Evolutionary conservation across 2,329 filamentous ascomycete species (phyloP).

Genomic region (Magnaporthiopsis incrustans): DNA sequence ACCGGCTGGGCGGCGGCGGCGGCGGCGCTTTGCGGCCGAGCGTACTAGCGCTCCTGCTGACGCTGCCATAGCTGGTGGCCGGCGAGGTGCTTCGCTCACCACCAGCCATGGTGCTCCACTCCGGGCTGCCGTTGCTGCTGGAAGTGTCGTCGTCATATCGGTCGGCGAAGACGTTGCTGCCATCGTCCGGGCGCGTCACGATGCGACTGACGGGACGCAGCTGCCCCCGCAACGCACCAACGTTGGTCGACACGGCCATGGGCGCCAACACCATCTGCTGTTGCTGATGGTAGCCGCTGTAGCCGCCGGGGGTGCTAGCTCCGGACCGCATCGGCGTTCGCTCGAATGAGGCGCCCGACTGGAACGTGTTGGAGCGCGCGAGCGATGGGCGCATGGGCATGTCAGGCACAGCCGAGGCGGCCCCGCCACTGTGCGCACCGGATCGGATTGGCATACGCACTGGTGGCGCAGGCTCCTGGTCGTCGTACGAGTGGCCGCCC

Average conservation of each 20-base stretch:
- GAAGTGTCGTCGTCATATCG: slow-evolving; percentile 37
- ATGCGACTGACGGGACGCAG: slow-evolving; percentile 38
- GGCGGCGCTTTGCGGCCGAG: slow-evolving; percentile 32
- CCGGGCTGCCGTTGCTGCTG: slow-evolving; percentile 41
- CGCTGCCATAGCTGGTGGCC: slow-evolving; percentile 47
- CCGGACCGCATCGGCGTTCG: background rate
- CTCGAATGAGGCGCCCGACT: slow-evolving; percentile 18
- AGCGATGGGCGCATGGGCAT: slow-evolving; percentile 28
- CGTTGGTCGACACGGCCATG: slow-evolving; percentile 16
- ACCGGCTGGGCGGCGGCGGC: slow-evolving; percentile 36
- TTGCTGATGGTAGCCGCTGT: slow-evolving; percentile 8
- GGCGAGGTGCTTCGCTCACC: slow-evolving; percentile 45
- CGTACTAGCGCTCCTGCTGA: slow-evolving; percentile 37
- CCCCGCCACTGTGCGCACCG: slow-evolving; percentile 17
- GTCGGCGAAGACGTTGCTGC: slow-evolving; percentile 41
- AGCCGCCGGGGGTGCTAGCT: slow-evolving; percentile 5
- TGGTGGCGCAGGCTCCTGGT: slow-evolving; percentile 26
- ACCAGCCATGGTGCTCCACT: slow-evolving; percentile 22
- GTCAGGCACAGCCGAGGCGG: slow-evolving; percentile 18
- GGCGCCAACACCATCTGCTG: slow-evolving; percentile 1
- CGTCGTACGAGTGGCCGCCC: slow-evolving; percentile 26
- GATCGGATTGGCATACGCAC: slow-evolving; percentile 38
- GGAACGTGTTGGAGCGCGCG: slow-evolving; percentile 31
- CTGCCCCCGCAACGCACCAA: slow-evolving; percentile 31
- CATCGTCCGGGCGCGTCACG: slow-evolving; percentile 30